Evolutionary conservation across 2,329 filamentous ascomycete genomes (phyloP), one percentile per base, ranked within the genome.

Genomic region (Berkeleyomyces basicola): DNA sequence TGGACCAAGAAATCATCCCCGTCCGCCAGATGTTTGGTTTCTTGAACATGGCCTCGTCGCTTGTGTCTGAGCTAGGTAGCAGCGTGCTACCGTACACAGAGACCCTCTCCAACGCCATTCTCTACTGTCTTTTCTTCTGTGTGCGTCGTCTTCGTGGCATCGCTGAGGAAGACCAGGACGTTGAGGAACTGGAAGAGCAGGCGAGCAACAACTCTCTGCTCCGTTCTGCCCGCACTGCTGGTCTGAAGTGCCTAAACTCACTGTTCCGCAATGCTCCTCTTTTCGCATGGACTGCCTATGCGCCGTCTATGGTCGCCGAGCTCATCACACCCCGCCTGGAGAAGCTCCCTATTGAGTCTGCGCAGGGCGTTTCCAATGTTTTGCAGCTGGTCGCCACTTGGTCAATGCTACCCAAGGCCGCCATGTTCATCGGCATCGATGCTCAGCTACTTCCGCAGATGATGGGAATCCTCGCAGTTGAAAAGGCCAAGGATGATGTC

Each of bases 21-120:
- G 74, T 81, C 9, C 83, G 91, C 68, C 93, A 91, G 72, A 92
- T 96, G 72, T 81, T 93, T 64, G 93, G 95, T 76, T 83, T 96
- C 70, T 76, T 96, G 60, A 95, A 95, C 70, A 93, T 97, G 89
- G 79, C 93, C 59, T 85, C 90, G 65, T 84, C 92, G 9, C 83
- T 97, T 71, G 83, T 97, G 65, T 86, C 87, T 63, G 90, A 93
- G 61, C 80, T 97, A 43, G 90, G 91, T 61, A 83, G 81, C 4
- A 85, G 85, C 61, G 82, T 95, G 61, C 73, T 78, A 2, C 80
- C 83, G 0, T 92, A 88, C 68, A 80, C 86, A 58, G 76, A 80
- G 14, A 80, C 79, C 10, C 78, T 97, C 3, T 77, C 92, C 66
- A 84, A 92, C 68, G 82, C 90, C 0, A 79, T 95, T 0, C 75